Base-by-base conservation (phyloP, 805 yeast species). In the Dipodascus geniculatus region DNA sequence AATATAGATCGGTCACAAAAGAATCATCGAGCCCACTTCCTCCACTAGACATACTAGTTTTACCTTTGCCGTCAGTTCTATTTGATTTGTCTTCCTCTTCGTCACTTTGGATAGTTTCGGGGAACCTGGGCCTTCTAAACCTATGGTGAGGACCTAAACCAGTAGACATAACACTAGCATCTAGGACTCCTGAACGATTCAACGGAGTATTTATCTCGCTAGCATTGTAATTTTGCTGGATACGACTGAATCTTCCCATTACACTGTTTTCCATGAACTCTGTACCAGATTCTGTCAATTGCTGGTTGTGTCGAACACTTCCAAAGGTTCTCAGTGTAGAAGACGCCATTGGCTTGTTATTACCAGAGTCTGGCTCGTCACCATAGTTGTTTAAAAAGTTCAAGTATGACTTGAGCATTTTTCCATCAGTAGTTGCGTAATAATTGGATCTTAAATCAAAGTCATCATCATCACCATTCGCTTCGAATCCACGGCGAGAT, bases 391-490 rank as follows among this genome's bases (percentile, higher is more conserved):
- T 96, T 61, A 89, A 70, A 65, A 90, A 90, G 65, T 88, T 83
- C 70, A 90, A 72, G 65, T 88, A 90, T 0, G 96, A 87, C 61
- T 87, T 87, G 69, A 87, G 80, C 96, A 91, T 90, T 65, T 91
- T 90, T 57, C 83, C 89, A 61, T 89, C 93, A 0, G 79, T 74
- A 1, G 74, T 60, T 54, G 74, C 73, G 57, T 76, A 75, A 51
- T 65, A 65, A 47, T 73, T 70, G 47, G 69, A 66, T 56, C 70
- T 53, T 8, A 47, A 22, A 11, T 44, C 20, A 53, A 53, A 31
- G 57, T 57, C 51, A 58, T 57, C 51, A 56, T 55, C 44, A 6
- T 28, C 33, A 28, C 33, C 33, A 28, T 28, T 51, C 48, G 53
- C 48, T 14, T 53, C 51, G 28, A 42, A n/a, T 42, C 48, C 49